Percentiles rank a stretch among this genome's conserved stretches.
Evolutionary conservation across 2,329 filamentous ascomycete species (phyloP).

Genomic region (Chlorencoelia australis): DNA sequence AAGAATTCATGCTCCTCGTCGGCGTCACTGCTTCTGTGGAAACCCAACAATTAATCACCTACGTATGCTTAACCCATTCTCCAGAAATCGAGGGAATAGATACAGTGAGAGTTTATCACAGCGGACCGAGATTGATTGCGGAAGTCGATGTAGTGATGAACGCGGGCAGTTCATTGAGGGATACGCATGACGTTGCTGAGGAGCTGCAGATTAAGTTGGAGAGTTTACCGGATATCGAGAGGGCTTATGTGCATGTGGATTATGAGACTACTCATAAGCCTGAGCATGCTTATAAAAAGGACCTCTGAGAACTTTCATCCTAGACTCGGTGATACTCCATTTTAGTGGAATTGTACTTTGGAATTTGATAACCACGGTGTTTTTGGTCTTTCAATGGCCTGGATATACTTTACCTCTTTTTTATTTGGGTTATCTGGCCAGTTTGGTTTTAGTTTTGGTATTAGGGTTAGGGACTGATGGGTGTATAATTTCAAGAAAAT

Average conservation of each 20-base stretch:
- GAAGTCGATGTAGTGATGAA: slow-evolving; percentile 97
- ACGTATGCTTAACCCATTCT: slow-evolving; percentile 90
- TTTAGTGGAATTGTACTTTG: too few relatives aligned
- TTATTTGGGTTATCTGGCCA: too few relatives aligned
- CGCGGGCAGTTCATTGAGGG: slow-evolving; percentile 56
- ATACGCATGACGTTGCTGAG: slow-evolving; percentile 89
- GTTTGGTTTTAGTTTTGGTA: too few relatives aligned
- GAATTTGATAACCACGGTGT: too few relatives aligned
- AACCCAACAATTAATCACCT: slow-evolving; percentile 89
- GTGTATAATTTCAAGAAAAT: too few relatives aligned
- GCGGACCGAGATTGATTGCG: slow-evolving; percentile 77
- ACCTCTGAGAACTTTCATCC: too few relatives aligned
- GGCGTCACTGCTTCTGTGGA: slow-evolving; percentile 79
- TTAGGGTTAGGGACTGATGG: too few relatives aligned
- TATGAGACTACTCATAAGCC: too few relatives aligned
- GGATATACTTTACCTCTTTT: too few relatives aligned
- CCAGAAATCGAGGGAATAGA: slow-evolving; percentile 76
- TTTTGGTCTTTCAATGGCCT: too few relatives aligned
- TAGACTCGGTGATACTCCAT: too few relatives aligned
- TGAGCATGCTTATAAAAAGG: too few relatives aligned
- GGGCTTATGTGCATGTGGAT: slow-evolving; percentile 94
- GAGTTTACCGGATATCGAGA: slow-evolving; percentile 80
- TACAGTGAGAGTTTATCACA: slow-evolving; percentile 90
- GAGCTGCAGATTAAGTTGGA: slow-evolving; percentile 91
- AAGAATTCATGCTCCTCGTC: slow-evolving; percentile 84